These are phyloP conservation scores for Pleurozium schreberi DNA, from an alignment of 225 moss, liverwort and hornwort genomes.

Conservation along the genomic window DNA sequence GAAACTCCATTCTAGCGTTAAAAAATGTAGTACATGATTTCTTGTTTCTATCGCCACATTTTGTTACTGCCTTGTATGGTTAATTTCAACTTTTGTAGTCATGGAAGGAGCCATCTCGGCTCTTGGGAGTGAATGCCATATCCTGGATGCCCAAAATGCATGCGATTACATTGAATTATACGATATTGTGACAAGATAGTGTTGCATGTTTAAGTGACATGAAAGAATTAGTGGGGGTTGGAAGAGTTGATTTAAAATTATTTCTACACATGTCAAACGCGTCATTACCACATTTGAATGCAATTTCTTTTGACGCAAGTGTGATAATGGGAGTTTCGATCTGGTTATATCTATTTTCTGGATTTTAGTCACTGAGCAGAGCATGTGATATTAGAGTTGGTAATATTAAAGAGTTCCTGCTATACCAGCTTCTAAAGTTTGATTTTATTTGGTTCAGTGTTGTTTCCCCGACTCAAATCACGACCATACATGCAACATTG, in stretches of 20 bases:
- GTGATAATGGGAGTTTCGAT: background rate
- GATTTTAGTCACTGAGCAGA: background rate
- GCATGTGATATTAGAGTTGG: background rate
- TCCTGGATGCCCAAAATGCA: background rate
- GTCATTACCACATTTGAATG: background rate
- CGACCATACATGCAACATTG: slow-evolving; percentile 49
- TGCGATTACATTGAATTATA: background rate
- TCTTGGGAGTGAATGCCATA: background rate
- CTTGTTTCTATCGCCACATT: background rate
- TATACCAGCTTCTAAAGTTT: background rate
- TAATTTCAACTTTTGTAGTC: background rate
- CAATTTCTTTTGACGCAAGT: background rate
- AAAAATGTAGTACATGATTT: background rate
- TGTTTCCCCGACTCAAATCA: slow-evolving; percentile 58
- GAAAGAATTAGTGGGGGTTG: background rate
- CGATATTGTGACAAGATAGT: background rate
- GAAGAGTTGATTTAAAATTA: background rate
- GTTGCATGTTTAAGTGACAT: background rate
- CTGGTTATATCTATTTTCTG: background rate
- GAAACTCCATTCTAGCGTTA: background rate
- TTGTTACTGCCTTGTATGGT: background rate
- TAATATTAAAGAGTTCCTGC: background rate
- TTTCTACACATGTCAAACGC: too few relatives aligned
- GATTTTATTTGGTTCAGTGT: slow-evolving; percentile 40
- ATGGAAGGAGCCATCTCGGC: background rate